phyloP scores from a whole-genome alignment of 2,329 filamentous ascomycete genomes.

The Beauveria medogensis region DNA sequence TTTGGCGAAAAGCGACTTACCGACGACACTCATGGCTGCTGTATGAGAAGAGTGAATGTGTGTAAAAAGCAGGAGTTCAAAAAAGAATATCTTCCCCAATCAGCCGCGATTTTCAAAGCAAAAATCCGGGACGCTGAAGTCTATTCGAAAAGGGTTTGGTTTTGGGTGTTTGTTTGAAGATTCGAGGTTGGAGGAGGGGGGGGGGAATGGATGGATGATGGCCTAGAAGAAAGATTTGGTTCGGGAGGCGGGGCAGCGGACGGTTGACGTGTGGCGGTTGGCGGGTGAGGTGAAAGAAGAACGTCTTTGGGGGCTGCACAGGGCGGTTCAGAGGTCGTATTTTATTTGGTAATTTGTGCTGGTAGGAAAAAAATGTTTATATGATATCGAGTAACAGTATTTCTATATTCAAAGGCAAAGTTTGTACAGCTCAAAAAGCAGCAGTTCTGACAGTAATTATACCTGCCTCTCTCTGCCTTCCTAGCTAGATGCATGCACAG shows the following conservation, averaged over 20 bases:
- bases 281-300: background rate
- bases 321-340: background rate
- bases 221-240: constrained; percentile 1
- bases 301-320: background rate
- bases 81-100: background rate
- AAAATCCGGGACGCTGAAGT: constrained; percentile 2
- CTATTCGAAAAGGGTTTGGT: background rate
- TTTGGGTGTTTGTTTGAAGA: background rate
- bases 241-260: constrained; percentile 1
- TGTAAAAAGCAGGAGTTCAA: background rate
- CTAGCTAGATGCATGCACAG: background rate
- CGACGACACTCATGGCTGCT: constrained; percentile 47
- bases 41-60: constrained; percentile 16
- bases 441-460: background rate
- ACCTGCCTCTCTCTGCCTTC: too few species aligned
- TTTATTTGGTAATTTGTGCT: background rate
- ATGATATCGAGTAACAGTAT: background rate
- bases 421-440: background rate
- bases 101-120: constrained; percentile 4
- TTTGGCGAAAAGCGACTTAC: constrained; percentile 27
- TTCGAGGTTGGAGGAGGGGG: constrained; percentile 3
- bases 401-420: background rate
- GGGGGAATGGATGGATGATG: background rate
- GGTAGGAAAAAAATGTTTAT: background rate
- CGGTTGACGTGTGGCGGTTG: background rate